phyloP scores from a whole-genome alignment of 495 filamentous ascomycete genomes.

The Thermochaetoides thermophila region DNA sequence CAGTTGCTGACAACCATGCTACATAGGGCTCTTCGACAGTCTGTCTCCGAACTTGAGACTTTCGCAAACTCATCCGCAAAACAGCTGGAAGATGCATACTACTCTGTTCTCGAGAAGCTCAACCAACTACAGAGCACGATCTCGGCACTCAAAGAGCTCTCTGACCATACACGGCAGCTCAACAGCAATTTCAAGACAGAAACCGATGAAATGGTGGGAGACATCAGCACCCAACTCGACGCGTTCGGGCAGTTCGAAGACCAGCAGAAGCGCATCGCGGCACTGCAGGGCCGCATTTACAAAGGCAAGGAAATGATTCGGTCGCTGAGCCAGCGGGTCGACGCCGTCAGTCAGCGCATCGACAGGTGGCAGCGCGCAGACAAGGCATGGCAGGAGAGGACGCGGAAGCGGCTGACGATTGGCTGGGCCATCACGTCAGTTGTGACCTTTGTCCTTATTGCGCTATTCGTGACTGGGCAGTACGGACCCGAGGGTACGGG shows the following conservation, averaged over 20 bases:
- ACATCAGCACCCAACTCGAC: conserved; percentile 50
- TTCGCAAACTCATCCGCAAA: conserved; percentile 45
- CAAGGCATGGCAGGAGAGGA: conserved; percentile 54
- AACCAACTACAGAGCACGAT: conserved; percentile 54
- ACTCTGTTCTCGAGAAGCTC: conserved; percentile 66
- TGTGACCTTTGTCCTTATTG: conserved; percentile 30
- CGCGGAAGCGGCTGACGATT: conserved; percentile 44
- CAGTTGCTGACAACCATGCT: conserved; percentile 6
- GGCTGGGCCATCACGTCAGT: conserved; percentile 42
- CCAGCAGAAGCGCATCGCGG: conserved; percentile 51
- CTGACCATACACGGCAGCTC: conserved; percentile 43
- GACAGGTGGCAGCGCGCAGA: conserved; percentile 60
- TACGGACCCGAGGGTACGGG: conserved; percentile 17
- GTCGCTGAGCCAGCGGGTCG: conserved; percentile 49
- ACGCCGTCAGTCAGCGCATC: conserved; percentile 46
- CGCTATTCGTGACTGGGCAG: conserved; percentile 26
- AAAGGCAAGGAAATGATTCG: conserved; percentile 47
- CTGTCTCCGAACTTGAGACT: conserved; percentile 27
- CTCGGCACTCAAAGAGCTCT: conserved; percentile 52
- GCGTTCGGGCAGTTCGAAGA: conserved; percentile 53
- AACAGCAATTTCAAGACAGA: conserved; percentile 48
- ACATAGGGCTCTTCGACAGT: conserved; percentile 26
- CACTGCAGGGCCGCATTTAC: conserved; percentile 50
- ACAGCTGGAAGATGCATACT: conserved; percentile 76
- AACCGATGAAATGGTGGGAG: conserved; percentile 41